Conservation (phyloP, 2,329 filamentous ascomycete species). For the Neonectria hederae region DNA sequence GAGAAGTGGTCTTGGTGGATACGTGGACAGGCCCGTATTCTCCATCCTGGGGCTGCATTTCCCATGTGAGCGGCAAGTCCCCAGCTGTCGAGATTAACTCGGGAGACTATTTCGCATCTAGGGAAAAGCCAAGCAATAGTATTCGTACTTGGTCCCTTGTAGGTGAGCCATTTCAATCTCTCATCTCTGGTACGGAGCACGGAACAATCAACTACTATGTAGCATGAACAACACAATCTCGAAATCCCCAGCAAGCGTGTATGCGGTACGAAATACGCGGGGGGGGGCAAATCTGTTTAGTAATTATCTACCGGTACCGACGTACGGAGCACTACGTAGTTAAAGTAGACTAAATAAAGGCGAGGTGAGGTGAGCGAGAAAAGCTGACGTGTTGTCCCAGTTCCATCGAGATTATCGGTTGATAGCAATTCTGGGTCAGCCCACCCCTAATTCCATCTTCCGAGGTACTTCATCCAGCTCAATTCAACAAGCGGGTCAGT, state of each 20-base stretch:
- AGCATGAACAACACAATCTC: neutral
- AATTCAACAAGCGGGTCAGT: neutral
- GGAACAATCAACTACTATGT: neutral
- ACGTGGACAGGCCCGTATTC: neutral
- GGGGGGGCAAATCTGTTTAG: neutral
- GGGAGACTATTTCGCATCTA: neutral
- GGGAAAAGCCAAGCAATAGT: neutral
- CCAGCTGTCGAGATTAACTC: neutral
- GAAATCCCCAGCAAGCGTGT: neutral
- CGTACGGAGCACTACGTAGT: neutral
- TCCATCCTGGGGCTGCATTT: neutral
- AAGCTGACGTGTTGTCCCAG: slow-evolving; percentile 8
- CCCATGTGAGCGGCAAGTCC: neutral
- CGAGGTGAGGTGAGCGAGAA: neutral
- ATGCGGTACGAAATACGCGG: neutral
- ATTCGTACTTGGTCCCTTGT: neutral
- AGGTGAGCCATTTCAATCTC: neutral
- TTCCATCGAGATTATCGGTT: slow-evolving; percentile 14
- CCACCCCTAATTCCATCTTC: slow-evolving; percentile 4
- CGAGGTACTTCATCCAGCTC: neutral
- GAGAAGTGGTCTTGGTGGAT: neutral
- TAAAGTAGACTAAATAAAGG: neutral
- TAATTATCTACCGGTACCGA: neutral
- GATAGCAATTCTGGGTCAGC: slow-evolving; percentile 11
- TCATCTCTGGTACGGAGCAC: neutral